A percentile compares a stretch with the other conserved stretches of the same genome.
Evolutionary conservation across 2,329 filamentous ascomycete species (phyloP).

Genomic region (Ophiostoma himal-ulmi): DNA sequence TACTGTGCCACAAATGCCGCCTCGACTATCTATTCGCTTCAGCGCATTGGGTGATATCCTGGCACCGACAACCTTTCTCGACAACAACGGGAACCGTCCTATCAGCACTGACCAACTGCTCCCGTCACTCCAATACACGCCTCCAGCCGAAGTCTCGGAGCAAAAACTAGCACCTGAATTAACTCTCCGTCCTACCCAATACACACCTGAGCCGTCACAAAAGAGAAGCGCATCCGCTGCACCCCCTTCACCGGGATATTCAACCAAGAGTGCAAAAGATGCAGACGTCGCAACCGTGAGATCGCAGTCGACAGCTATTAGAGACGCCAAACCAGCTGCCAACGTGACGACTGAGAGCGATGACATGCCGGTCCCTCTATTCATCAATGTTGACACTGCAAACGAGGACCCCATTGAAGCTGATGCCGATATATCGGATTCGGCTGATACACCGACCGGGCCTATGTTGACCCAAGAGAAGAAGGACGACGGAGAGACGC

Average conservation of each 20-base stretch:
- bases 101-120: conserved; percentile 28
- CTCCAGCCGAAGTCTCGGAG: conserved; percentile 23
- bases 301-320: conserved; percentile 15
- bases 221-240: background rate
- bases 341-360: conserved; percentile 1
- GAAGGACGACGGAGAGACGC: conserved; percentile 30
- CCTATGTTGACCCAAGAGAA: background rate
- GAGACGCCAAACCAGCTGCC: conserved; percentile 4
- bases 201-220: conserved; percentile 2
- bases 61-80: conserved; percentile 24
- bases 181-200: conserved; percentile 3
- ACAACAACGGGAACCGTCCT: conserved; percentile 23
- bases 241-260: background rate
- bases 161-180: background rate
- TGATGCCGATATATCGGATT: background rate
- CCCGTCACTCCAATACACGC: conserved; percentile 31
- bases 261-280: background rate
- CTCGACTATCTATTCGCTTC: conserved; percentile 30
- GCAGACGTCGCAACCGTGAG: conserved; percentile 12
- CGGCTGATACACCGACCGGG: conserved; percentile 1
- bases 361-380: conserved; percentile 14
- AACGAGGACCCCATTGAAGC: background rate
- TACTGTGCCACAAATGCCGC: conserved; percentile 27
- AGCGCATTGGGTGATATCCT: conserved; percentile 25
- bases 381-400: conserved; percentile 13